Evolutionary conservation across 1,139 yeast species (phyloP).

Genomic region (Yamadazyma jaroonii): DNA sequence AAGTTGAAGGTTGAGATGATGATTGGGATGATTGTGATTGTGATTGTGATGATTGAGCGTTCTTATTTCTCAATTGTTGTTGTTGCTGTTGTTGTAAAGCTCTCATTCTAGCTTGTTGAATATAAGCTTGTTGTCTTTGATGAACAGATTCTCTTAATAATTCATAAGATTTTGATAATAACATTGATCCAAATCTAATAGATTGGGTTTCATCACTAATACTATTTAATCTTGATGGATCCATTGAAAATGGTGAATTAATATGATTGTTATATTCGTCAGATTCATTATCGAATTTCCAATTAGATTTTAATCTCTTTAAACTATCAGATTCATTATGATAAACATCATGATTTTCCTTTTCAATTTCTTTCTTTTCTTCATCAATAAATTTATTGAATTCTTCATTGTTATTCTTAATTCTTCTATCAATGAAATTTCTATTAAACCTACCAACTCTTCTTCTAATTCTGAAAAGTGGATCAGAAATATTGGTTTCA

Average conservation of each 20-base stretch:
- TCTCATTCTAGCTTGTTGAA: slow-evolving; percentile 47
- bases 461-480: slow-evolving; percentile 64
- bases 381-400: slow-evolving; percentile 38
- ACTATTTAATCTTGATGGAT: slow-evolving; percentile 68
- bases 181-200: slow-evolving; percentile 88
- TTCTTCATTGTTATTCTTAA: slow-evolving; percentile 29
- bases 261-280: slow-evolving; percentile 46
- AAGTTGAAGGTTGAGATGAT: too few relatives aligned
- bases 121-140: slow-evolving; percentile 41
- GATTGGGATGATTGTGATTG: not conserved
- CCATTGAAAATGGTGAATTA: slow-evolving; percentile 58
- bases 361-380: slow-evolving; percentile 4
- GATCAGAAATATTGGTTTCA: slow-evolving; percentile 43
- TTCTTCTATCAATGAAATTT: slow-evolving; percentile 68
- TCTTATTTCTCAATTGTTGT: slow-evolving; percentile 11
- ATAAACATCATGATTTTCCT: slow-evolving; percentile 39
- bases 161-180: slow-evolving; percentile 82
- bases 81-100: slow-evolving; percentile 43
- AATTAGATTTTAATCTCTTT: slow-evolving; percentile 63
- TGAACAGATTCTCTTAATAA: slow-evolving; percentile 53
- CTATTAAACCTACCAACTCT: slow-evolving; percentile 75
- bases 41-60: not conserved
- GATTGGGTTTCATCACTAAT: slow-evolving; percentile 86
- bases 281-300: slow-evolving; percentile 72
- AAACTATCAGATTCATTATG: slow-evolving; percentile 53